Evolutionary conservation across 2,329 filamentous ascomycete species (phyloP), one percentile per base, ranked within the genome.

Genomic region (Arthrobotrys iridis): DNA sequence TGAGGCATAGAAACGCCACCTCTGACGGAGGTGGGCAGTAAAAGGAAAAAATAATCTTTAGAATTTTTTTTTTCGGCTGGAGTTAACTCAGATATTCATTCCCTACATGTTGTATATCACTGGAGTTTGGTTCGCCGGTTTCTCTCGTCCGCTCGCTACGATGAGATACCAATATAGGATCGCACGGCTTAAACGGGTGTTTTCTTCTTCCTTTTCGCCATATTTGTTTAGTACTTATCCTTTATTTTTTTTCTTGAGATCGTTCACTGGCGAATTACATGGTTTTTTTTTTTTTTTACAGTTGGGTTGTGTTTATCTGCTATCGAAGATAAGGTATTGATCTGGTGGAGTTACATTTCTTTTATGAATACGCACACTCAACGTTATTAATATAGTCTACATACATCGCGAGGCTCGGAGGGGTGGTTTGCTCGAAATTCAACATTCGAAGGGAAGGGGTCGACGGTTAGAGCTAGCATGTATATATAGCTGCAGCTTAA

Each of bases 1-100:
- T 74, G 46, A 66, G 70, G 37, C 70, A 67, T 22, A 55, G 70
- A 28, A 66, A 18, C 15, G 43, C 20, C 4, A 41, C 43, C 18
- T 40, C 20, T 48, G 40, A 58, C 26, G 63, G 45, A 7, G 58
- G 30, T 28, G 66, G 48, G n/a, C 28, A 50, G 35, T 50, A 62
- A 15, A 59, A 0, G 41, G 4, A 6, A 18, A 7, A 13, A 48
- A 20, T 24, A 18, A 35, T 30, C 13, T 48, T 24, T 71, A 55
- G 13, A 11, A 24, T 13, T 45, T 43, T 58, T 64, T 41, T 13
- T 35, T 45, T 55, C 26, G 7, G 45, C 45, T 52, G 65, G 65
- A 70, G 65, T 67, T 59, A 15, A 6, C 18, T 43, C 40, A n/a
- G n/a, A n/a, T n/a, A 20, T 28, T 41, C 22, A 41, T 58, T 41